Evolutionary conservation across 768 basidiomycete species (phyloP), one percentile per base, ranked within the genome.

Genomic region (Tricholoma terreum): DNA sequence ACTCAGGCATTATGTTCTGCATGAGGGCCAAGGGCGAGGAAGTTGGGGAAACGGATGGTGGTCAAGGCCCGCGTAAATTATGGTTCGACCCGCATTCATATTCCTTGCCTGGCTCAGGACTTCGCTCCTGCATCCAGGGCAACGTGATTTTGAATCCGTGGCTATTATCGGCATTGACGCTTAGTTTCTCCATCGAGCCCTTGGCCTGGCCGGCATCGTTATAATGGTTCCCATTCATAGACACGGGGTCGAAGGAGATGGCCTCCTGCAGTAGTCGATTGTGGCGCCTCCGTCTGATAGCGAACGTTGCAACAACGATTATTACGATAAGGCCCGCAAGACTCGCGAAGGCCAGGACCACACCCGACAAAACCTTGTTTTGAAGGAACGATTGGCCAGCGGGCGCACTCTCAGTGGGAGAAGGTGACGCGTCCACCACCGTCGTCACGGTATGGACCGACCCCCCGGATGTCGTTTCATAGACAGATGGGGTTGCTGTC

Each of bases 331-430:
- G 75, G 1, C 63, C 79, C 30, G 78, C 61, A 36, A 86, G 51
- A 12, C 81, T 85, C 38, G 76, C 74, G 17, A 84, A 51, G 30
- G 77, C 70, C 57, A 90, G 86, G 14, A 89, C 77, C 8, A 80
- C 69, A 6, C 82, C 82, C 40, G 82, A 79, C n/a, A 85, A 73
- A n/a, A 80, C 74, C 69, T 84, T 87, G 70, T 90, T 86, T 57
- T 83, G 70, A 35, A 90, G 66, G 71, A 91, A 90, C 10, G 76
- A 63, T 8, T 68, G 63, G n/a, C 67, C 38, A 19, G 59, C 12
- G 1, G 66, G 22, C 15, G 58, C 17, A 17, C 49, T 63, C 6
- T 65, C 24, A 15, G 75, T 58, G 2, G 72, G 31, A 1, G 69
- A 56, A 8, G 75, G 58, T 30, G 69, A 36, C 1, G 68, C 69